phyloP scores from a whole-genome alignment of 305 asterid species.

The Euphrasia arctica region DNA sequence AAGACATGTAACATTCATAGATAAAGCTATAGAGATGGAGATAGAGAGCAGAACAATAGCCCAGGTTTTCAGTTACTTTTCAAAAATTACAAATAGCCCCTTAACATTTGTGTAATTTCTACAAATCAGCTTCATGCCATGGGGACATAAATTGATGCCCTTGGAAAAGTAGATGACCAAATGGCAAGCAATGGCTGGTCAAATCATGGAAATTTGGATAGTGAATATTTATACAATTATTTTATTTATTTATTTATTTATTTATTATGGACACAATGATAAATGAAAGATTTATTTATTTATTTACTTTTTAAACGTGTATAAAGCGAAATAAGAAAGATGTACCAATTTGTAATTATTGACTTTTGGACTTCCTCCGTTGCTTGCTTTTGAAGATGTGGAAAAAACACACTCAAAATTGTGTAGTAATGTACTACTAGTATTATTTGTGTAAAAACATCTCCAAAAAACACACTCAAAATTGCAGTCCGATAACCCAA shows the following conservation, averaged over 20 bases:
- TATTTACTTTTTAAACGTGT: neutral
- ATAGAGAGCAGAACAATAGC: too few species aligned
- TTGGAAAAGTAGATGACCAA: conserved; percentile 6
- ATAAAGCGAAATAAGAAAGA: neutral
- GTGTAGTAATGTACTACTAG: too few species aligned
- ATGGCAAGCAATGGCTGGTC: conserved; percentile 20
- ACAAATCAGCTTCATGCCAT: neutral
- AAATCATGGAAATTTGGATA: neutral
- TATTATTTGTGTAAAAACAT: too few species aligned
- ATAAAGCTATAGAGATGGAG: too few species aligned
- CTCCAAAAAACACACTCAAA: too few species aligned
- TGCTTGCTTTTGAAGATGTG: too few species aligned
- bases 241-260: neutral
- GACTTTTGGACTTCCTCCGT: neutral
- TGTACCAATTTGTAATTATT: neutral
- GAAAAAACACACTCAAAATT: too few species aligned
- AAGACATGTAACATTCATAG: too few species aligned
- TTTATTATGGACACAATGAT: conserved; percentile 22
- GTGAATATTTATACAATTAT: neutral
- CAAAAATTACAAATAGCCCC: neutral
- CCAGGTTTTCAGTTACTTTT: neutral
- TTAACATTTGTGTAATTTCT: neutral
- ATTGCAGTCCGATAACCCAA: too few species aligned
- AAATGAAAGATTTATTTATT: conserved; percentile 5
- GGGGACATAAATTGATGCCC: neutral